These are phyloP conservation scores for Isatis lusitanica DNA, from an alignment of 441 rosid genomes.

Conservation along the genomic window DNA sequence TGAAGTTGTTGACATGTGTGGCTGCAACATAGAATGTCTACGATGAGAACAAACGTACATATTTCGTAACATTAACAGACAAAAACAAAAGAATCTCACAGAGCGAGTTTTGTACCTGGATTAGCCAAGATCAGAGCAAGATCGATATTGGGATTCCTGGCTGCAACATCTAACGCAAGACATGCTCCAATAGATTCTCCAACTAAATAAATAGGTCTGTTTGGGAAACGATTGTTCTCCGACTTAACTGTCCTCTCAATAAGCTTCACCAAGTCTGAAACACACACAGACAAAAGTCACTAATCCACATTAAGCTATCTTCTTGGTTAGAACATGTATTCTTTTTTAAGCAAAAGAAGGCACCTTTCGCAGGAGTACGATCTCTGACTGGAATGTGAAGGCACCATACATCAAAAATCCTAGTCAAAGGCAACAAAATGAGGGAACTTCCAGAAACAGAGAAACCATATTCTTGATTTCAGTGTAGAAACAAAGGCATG, in stretches of 20 bases:
- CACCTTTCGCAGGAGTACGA: conserved; percentile 46
- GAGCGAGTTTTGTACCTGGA: conserved; percentile 48
- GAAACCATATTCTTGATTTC: neutral
- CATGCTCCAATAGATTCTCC: conserved; percentile 78
- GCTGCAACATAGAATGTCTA: conserved; percentile 44
- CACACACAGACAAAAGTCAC: neutral
- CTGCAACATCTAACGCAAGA: conserved; percentile 66
- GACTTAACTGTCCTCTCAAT: conserved; percentile 47
- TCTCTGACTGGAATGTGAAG: conserved; percentile 66
- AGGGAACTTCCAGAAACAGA: conserved; percentile 3
- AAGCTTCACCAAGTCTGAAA: conserved; percentile 56
- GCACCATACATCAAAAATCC: conserved; percentile 66
- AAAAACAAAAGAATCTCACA: neutral
- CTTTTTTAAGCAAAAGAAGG: neutral
- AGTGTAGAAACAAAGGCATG: neutral
- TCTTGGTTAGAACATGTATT: neutral
- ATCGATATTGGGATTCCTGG: conserved; percentile 58
- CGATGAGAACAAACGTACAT: neutral
- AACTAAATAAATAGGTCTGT: conserved; percentile 68
- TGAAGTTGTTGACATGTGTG: conserved; percentile 63
- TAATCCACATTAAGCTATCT: neutral
- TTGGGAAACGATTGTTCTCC: conserved; percentile 39
- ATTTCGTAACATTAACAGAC: neutral
- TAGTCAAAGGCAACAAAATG: conserved; percentile 28
- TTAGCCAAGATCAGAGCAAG: conserved; percentile 62